Evolutionary conservation across 371 early-diverging fungal genomes (phyloP), one percentile per base, ranked within the genome.

Genomic region (Mucor indicus): DNA sequence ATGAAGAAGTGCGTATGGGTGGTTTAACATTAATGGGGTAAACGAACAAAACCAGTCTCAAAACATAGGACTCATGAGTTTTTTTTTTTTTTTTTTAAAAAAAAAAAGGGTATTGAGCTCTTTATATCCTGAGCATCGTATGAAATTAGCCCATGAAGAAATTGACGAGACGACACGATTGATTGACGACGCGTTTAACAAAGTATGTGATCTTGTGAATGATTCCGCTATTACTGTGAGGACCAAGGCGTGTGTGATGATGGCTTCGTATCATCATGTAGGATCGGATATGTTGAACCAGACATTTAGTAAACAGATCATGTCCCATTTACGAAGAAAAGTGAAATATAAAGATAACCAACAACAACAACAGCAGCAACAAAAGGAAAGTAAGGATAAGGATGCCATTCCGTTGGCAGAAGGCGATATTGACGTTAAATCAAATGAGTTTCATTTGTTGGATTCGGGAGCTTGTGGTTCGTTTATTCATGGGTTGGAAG

Each of bases 401-500:
- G 43, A 44, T 24, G 20, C 42, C 32, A 77, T 81, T 29, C 82
- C 82, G 8, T 75, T 81, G 1, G 81, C 85, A 6, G 74, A 80
- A 45, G 86, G 86, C 10, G 86, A 88, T 48, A 61, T 74, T 43
- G 85, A 86, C 51, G 86, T 81, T 1, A 75, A 78, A 20, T 73
- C 85, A 1, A 79, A 81, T 20, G 84, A 82, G 22, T 75, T 87
- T 50, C 69, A 73, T 25, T 50, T 89, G 2, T 55, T 87, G 47
- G 85, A 85, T 50, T 80, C 89, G 1, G 87, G 88, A 7, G 86
- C 87, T 0, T 81, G 89, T 53, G 96, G 96, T 17, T 92, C 92
- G 0, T 94, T 96, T 70, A 85, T 96, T 11, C 93, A 93, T 57
- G 94, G 91, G 13, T 67, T 93, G 15, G 96, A 96, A 57, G 96